Percentiles rank a stretch among this genome's conserved stretches.
These are phyloP conservation scores for Byssochlamys sp. DNA, from an alignment of 2,329 filamentous ascomycete species.

Conservation along the genomic window DNA sequence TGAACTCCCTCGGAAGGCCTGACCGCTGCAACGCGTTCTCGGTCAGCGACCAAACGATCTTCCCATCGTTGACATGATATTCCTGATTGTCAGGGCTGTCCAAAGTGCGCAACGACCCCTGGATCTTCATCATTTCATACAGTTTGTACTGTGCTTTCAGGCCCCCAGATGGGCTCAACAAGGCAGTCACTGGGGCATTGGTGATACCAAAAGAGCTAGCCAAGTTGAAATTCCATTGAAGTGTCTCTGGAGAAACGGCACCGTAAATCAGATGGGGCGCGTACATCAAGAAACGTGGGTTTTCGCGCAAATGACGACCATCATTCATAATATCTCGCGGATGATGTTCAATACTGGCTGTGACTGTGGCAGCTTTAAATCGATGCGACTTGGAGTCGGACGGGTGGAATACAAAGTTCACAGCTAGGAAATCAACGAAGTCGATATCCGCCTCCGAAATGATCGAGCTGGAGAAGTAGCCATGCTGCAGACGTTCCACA, in stretches of 20 bases:
- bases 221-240: constrained; percentile 41
- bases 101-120: constrained; percentile 37
- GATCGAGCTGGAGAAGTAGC: constrained; percentile 35
- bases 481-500: constrained; percentile 42
- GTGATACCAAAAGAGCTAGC: constrained; percentile 39
- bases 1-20: constrained; percentile 43
- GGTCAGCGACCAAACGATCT: constrained; percentile 43
- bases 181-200: constrained; percentile 35
- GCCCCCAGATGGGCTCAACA: constrained; percentile 33
- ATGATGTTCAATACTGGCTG: constrained; percentile 27
- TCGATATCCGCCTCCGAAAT: constrained; percentile 35
- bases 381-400: constrained; percentile 34
- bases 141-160: constrained; percentile 34
- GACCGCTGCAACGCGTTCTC: constrained; percentile 41
- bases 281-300: constrained; percentile 40
- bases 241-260: constrained; percentile 37
- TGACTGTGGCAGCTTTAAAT: constrained; percentile 40
- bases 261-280: constrained; percentile 43
- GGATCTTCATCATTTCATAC: constrained; percentile 43
- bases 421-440: constrained; percentile 40
- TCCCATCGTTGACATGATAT: constrained; percentile 35
- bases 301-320: constrained; percentile 11
- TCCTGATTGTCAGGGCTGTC: constrained; percentile 24
- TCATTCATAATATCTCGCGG: not conserved
- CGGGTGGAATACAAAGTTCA: constrained; percentile 44